Conservation (phyloP, 768 basidiomycete species). For the Leccinum subgranulosum region DNA sequence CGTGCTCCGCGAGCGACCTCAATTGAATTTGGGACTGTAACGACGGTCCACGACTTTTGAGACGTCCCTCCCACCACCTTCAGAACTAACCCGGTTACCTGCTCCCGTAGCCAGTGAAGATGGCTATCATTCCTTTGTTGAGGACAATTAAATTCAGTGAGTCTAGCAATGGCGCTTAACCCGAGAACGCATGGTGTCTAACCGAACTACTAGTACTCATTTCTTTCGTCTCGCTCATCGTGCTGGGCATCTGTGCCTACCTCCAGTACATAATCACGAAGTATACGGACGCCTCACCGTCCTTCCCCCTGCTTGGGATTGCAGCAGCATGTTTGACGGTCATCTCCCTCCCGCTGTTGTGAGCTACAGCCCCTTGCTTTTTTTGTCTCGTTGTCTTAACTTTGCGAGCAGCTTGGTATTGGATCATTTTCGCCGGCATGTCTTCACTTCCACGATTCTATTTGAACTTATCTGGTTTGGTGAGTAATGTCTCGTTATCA, state of each 20-base stretch:
- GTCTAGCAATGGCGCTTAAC: neutral
- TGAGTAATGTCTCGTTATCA: conserved; percentile 4
- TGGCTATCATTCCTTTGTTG: conserved; percentile 26
- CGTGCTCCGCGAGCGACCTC: neutral
- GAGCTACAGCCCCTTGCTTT: conserved; percentile 1
- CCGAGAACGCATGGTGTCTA: neutral
- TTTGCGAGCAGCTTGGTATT: conserved; percentile 14
- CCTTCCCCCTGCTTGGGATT: conserved; percentile 20
- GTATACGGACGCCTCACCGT: neutral
- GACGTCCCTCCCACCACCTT: neutral
- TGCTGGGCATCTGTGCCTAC: conserved; percentile 23
- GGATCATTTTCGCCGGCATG: conserved; percentile 1
- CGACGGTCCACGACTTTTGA: neutral
- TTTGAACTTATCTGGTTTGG: conserved; percentile 28
- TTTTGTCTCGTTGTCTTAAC: neutral
- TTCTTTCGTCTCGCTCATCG: conserved; percentile 14
- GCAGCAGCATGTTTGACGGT: conserved; percentile 13
- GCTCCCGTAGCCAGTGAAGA: conserved; percentile 5
- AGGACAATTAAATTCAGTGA: conserved; percentile 22
- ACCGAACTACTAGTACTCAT: conserved; percentile 10
- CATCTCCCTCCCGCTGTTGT: conserved; percentile 25
- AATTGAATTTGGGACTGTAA: neutral
- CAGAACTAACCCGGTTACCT: neutral
- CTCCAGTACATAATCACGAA: conserved; percentile 13
- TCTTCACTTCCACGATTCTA: conserved; percentile 21